phyloP scores from a whole-genome alignment of 2,329 filamentous ascomycete genomes.

The Penicillium sp. region DNA sequence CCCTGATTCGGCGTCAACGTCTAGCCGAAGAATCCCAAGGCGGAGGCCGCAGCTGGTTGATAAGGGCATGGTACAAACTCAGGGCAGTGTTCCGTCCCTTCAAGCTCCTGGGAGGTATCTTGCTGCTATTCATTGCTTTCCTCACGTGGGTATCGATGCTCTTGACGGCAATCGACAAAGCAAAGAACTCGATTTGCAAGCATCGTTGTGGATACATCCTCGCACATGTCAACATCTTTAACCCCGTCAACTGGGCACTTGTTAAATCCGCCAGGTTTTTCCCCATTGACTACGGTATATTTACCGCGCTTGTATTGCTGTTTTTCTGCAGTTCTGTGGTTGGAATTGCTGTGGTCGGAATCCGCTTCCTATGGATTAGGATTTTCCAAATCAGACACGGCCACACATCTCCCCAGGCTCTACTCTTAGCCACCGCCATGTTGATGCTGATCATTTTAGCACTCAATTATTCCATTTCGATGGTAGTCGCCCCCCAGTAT shows the following conservation, averaged over 20 bases:
- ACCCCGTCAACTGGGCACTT: constrained; percentile 88
- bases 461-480: constrained; percentile 87
- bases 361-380: constrained; percentile 92
- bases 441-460: constrained; percentile 85
- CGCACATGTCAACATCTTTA: constrained; percentile 83
- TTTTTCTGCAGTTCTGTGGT: constrained; percentile 86
- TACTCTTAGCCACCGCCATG: constrained; percentile 87
- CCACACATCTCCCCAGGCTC: constrained; percentile 84
- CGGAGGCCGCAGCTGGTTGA: constrained; percentile 70
- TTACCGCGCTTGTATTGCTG: constrained; percentile 77
- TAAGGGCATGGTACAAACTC: constrained; percentile 73
- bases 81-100: constrained; percentile 81
- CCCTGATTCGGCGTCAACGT: constrained; percentile 81
- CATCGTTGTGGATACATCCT: constrained; percentile 88
- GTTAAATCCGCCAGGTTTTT: constrained; percentile 78
- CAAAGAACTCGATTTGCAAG: constrained; percentile 91
- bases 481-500: constrained; percentile 95
- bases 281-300: constrained; percentile 87
- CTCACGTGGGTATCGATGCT: constrained; percentile 88
- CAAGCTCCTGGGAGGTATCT: constrained; percentile 78
- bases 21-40: constrained; percentile 68
- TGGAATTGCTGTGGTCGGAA: constrained; percentile 81
- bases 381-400: constrained; percentile 90
- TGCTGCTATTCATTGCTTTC: constrained; percentile 71
- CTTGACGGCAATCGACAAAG: constrained; percentile 93